A percentile compares a stretch with the other conserved stretches of the same genome.
phyloP scores from a whole-genome alignment of 306 rosid species.

The Sechiopsis laciniata region DNA sequence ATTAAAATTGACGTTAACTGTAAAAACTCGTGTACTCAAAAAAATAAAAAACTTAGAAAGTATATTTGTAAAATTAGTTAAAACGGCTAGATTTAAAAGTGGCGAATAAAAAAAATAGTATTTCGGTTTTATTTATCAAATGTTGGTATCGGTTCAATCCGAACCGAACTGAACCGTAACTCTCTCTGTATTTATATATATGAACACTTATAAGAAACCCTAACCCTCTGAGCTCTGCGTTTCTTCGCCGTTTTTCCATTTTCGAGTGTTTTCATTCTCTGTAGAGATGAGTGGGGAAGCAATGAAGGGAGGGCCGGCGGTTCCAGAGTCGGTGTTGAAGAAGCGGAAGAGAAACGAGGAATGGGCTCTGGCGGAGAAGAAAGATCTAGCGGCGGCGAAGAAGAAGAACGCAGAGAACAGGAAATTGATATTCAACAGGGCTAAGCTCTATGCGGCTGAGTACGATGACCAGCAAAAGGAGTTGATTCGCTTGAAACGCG shows the following conservation, averaged over 20 bases:
- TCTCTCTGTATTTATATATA: not conserved
- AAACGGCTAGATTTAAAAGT: too few species aligned
- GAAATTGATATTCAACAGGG: slow-evolving; percentile 55
- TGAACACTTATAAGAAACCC: too few species aligned
- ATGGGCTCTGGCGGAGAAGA: slow-evolving; percentile 65
- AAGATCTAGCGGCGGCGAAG: slow-evolving; percentile 43
- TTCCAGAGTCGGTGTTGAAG: slow-evolving; percentile 77
- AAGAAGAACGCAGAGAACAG: slow-evolving; percentile 62
- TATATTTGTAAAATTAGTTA: too few species aligned
- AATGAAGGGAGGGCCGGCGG: slow-evolving; percentile 30
- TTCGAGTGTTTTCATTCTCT: not conserved
- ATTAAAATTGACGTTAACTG: too few species aligned
- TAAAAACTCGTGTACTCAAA: too few species aligned
- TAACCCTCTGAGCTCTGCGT: too few species aligned
- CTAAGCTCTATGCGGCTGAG: slow-evolving; percentile 55
- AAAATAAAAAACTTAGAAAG: too few species aligned
- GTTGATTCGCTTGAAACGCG: slow-evolving; percentile 64
- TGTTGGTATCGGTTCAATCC: too few species aligned
- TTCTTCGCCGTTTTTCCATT: not conserved
- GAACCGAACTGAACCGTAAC: not conserved
- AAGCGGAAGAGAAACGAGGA: slow-evolving; percentile 72
- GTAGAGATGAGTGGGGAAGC: slow-evolving; percentile 57
- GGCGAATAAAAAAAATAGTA: too few species aligned
- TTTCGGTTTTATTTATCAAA: too few species aligned
- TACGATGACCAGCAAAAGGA: slow-evolving; percentile 64